phyloP scores from a whole-genome alignment of 1,139 yeast genomes.

The Hyphopichia burtonii region DNA sequence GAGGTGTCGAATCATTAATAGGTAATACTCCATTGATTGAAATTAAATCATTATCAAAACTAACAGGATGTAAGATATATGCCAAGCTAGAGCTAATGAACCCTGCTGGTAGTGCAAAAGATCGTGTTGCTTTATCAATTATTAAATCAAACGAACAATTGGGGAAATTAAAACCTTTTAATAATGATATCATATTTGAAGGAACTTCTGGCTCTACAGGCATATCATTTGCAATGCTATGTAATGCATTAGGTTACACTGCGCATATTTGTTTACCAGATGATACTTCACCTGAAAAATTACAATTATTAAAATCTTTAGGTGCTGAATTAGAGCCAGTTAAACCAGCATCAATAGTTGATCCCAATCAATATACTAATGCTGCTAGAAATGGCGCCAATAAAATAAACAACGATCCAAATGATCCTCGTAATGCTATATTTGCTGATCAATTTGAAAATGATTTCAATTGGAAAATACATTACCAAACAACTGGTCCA shows the following conservation, averaged over 20 bases:
- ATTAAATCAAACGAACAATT: constrained; percentile 62
- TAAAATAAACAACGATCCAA: constrained; percentile 43
- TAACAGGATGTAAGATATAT: constrained; percentile 79
- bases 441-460: constrained; percentile 97
- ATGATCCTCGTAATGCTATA: constrained; percentile 51
- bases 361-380: constrained; percentile 89
- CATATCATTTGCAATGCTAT: constrained; percentile 83
- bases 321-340: constrained; percentile 91
- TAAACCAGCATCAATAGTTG: constrained; percentile 93
- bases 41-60: constrained; percentile 66
- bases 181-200: constrained; percentile 71
- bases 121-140: constrained; percentile 86
- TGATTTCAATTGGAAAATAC: constrained; percentile 85
- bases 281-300: constrained; percentile 84
- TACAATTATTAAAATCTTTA: constrained; percentile 63
- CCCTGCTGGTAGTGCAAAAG: constrained; percentile 97
- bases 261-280: constrained; percentile 95
- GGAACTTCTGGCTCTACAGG: constrained; percentile 98
- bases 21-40: constrained; percentile 91
- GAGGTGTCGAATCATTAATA: constrained; percentile 56
- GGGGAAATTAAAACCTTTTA: constrained; percentile 58
- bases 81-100: constrained; percentile 85
- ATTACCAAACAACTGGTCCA: constrained; percentile 84
- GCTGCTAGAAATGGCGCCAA: constrained; percentile 71
- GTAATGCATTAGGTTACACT: constrained; percentile 82